These are phyloP conservation scores for Aureobasidium leucospermi DNA, from an alignment of 2,329 filamentous ascomycete genomes.

Conservation along the genomic window DNA sequence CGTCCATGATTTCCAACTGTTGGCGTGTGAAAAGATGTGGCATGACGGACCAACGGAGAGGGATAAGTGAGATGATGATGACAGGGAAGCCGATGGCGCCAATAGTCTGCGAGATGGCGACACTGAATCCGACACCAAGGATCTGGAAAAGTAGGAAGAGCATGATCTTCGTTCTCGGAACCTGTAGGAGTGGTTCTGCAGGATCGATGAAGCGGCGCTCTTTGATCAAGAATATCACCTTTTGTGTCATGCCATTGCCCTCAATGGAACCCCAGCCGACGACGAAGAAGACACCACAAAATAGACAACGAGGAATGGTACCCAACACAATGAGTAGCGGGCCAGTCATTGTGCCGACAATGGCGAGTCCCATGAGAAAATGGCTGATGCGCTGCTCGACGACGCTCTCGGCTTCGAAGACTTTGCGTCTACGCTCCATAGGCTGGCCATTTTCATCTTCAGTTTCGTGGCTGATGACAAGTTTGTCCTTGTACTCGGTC, in stretches of 20 bases:
- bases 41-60: constrained; percentile 43
- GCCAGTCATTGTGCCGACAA: constrained; percentile 51
- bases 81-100: constrained; percentile 54
- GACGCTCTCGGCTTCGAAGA: constrained; percentile 40
- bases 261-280: constrained; percentile 48
- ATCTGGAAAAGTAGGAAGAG: constrained; percentile 47
- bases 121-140: constrained; percentile 45
- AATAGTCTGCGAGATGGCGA: constrained; percentile 54
- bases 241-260: constrained; percentile 47
- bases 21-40: constrained; percentile 43
- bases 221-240: constrained; percentile 42
- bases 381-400: constrained; percentile 52
- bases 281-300: constrained; percentile 52
- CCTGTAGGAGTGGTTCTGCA: constrained; percentile 38
- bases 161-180: constrained; percentile 40
- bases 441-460: constrained; percentile 35
- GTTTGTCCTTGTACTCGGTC: constrained; percentile 32
- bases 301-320: constrained; percentile 47
- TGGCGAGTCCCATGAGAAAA: constrained; percentile 47
- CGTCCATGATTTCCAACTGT: constrained; percentile 46
- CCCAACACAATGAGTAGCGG: constrained; percentile 47
- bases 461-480: constrained; percentile 38
- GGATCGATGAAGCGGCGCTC: constrained; percentile 43
- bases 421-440: constrained; percentile 37
- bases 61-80: constrained; percentile 50